These are phyloP conservation scores for Xerocomus amazonicus DNA, from an alignment of 1,284 basidiomycete genomes.

Conservation along the genomic window DNA sequence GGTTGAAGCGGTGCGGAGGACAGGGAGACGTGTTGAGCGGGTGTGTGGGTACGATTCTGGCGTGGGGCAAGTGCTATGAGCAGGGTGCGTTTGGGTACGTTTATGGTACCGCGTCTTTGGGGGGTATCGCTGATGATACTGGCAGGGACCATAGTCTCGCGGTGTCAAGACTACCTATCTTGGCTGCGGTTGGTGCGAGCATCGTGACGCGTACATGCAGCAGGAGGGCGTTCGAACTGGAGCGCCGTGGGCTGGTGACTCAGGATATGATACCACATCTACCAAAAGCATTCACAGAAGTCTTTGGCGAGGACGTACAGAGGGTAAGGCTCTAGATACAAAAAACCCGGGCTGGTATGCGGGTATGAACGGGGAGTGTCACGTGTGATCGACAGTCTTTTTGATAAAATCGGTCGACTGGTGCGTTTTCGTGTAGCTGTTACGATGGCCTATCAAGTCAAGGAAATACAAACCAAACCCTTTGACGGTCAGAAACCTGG, in stretches of 20 bases:
- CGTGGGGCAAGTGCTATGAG: conserved; percentile 93
- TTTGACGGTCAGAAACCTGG: conserved; percentile 93
- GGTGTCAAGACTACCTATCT: conserved; percentile 66
- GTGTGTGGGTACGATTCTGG: conserved; percentile 82
- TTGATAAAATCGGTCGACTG: conserved; percentile 13
- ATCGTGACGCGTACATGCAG: conserved; percentile 86
- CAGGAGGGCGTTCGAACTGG: conserved; percentile 67
- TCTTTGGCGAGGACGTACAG: conserved; percentile 59
- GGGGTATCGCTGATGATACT: conserved; percentile 5
- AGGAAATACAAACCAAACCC: conserved; percentile 69
- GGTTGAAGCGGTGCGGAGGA: conserved; percentile 90
- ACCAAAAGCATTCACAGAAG: conserved; percentile 67
- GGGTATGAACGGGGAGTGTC: conserved; percentile 17
- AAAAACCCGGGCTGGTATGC: neutral
- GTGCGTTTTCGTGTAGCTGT: neutral
- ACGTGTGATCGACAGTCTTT: conserved; percentile 18
- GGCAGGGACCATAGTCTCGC: conserved; percentile 49
- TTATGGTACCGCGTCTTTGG: neutral
- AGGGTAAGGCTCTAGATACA: conserved; percentile 34
- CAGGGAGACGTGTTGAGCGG: conserved; percentile 95
- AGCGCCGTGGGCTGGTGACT: conserved; percentile 84
- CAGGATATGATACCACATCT: conserved; percentile 84
- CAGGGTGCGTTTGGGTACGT: conserved; percentile 71
- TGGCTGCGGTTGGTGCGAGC: conserved; percentile 87
- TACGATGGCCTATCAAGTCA: conserved; percentile 45